phyloP scores from a whole-genome alignment of 441 rosid genomes.

The Isatis lusitanica region DNA sequence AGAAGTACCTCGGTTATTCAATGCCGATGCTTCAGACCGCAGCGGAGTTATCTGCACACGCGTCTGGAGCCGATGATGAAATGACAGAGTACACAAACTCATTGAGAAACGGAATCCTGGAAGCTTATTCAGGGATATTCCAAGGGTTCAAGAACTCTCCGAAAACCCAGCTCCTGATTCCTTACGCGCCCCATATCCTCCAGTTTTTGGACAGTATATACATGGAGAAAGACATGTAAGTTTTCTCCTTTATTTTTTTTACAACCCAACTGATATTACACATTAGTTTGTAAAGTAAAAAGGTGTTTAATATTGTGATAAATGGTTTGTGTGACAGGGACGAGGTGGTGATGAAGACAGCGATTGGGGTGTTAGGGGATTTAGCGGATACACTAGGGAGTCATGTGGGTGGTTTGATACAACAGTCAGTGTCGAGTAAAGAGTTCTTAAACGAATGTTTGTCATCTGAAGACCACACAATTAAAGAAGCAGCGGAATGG shows the following conservation, averaged over 20 bases:
- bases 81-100: conserved; percentile 68
- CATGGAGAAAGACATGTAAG: conserved; percentile 81
- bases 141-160: conserved; percentile 76
- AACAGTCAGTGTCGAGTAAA: conserved; percentile 71
- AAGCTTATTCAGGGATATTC: conserved; percentile 73
- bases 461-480: conserved; percentile 63
- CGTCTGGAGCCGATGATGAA: conserved; percentile 62
- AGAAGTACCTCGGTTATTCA: conserved; percentile 65
- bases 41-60: conserved; percentile 62
- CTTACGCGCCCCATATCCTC: conserved; percentile 63
- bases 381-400: conserved; percentile 75
- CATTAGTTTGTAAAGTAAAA: background rate
- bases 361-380: conserved; percentile 77
- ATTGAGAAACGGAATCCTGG: conserved; percentile 68
- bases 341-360: conserved; percentile 68
- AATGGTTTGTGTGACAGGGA: conserved; percentile 48
- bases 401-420: conserved; percentile 67
- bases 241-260: background rate
- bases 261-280: background rate
- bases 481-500: conserved; percentile 89
- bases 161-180: conserved; percentile 68
- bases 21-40: conserved; percentile 83
- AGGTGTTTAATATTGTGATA: background rate
- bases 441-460: conserved; percentile 70
- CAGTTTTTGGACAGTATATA: conserved; percentile 73